Conservation (phyloP, 768 basidiomycete species). For the Calvatia gigantea region DNA sequence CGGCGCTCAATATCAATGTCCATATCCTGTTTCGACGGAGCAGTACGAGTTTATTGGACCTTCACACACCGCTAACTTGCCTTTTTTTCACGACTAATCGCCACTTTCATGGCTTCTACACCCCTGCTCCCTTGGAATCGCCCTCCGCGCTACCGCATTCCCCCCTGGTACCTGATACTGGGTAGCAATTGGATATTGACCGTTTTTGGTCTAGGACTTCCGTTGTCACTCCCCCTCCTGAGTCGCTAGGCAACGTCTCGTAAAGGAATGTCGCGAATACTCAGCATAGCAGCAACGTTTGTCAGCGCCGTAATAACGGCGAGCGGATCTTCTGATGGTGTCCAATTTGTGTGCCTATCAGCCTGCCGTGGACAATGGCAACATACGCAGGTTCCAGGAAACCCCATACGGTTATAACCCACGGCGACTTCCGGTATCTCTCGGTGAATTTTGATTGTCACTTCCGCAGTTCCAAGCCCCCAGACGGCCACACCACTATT, state of each 20-base stretch:
- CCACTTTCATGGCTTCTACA: no score
- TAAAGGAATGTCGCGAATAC: not conserved
- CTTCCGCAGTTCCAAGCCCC: not conserved
- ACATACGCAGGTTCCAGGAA: not conserved
- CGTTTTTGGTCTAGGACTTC: not conserved
- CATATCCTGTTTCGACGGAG: no score
- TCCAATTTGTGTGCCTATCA: not conserved
- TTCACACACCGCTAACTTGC: no score
- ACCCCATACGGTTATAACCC: not conserved
- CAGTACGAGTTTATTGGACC: no score
- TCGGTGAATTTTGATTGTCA: conserved; percentile 1
- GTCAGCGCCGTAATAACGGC: conserved; percentile 3
- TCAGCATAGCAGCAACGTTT: conserved; percentile 4
- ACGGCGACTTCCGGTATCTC: not conserved
- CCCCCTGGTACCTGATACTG: not conserved
- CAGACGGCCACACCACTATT: conserved; percentile 1
- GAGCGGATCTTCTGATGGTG: not conserved
- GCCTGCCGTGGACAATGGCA: not conserved
- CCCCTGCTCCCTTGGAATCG: not conserved
- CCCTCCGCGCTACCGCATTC: not conserved
- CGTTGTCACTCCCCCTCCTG: not conserved
- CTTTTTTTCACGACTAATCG: no score
- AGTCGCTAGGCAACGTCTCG: conserved; percentile 1
- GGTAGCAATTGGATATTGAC: not conserved
- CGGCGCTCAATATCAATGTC: no score